Evolutionary conservation across 495 filamentous ascomycete species (phyloP), one percentile per base, ranked within the genome.

Genomic region (Xylaria palmicola): DNA sequence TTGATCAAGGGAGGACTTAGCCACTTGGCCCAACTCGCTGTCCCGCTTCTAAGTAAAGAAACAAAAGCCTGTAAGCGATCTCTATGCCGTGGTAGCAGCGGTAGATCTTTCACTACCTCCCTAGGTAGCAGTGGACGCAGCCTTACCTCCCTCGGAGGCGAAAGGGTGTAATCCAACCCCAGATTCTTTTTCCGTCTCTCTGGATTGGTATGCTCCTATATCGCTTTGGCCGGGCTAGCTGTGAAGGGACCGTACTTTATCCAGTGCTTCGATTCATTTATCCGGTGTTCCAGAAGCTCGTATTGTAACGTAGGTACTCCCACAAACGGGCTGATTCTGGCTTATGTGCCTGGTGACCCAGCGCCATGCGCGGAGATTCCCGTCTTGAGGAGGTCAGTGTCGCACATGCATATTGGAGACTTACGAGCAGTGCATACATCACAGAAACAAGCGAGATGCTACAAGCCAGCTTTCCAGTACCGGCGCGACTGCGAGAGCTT

Each of bases 71-170:
- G 34, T 59, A 45, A 59, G 56, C 45, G 56, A 59, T 59, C 44
- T 49, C 30, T 26, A 37, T 39, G 29, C 45, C 20, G 45, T 60
- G 26, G 57, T 60, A 43, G 58, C 48, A 60, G 45, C 45, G 54
- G 58, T 52, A 60, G 57, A 53, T 60, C 39, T 48, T 47, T 54
- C 58, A 54, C 43, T 43, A 32, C 48, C 49, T 60, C 48, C 40
- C 58, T 37, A 37, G 47, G 58, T 60, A 53, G 58, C 30, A 60
- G 36, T 26, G 58, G 63, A 69, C 66, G 67, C 69, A 72, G 69
- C 69, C 69, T 67, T 72, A 72, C 44, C 47, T n/a, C 22, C 56
- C 41, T 48, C 5, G 48, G 66, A 65, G 66, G 66, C 55, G 60
- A 50, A n/a, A 66, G 60, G 59, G 45, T 39, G 59, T 62, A 62